Evolutionary conservation across 352 stramenopile species (phyloP), one percentile per base, ranked within the genome.

Genomic region (Phytopythium kandeliae): DNA sequence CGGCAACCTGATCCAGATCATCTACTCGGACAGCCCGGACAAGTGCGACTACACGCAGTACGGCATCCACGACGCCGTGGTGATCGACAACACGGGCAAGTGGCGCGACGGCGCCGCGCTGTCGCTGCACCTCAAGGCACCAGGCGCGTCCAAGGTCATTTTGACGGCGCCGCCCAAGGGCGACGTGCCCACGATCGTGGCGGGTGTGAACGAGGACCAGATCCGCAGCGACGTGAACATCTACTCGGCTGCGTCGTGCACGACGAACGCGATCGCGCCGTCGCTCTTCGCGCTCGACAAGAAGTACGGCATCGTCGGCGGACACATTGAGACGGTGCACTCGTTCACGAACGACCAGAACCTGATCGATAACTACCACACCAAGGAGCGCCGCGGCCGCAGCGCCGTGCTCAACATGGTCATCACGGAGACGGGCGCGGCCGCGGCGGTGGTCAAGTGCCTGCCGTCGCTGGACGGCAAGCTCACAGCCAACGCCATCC

Each of bases 401-500:
- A 89, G 78, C 48, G 83, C 83, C 31, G 82, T 91, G 48, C 67
- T 94, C 37, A 96, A 96, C 65, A 96, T 96, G 83, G 84, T 96
- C 10, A 89, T 93, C 61, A 93, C 85, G 0, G 83, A 94, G 67
- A 96, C 85, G 0, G 85, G 85, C 25, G 85, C 85, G 6, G 85
- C 78, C 9, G 74, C 73, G 1, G 85, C 85, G 46, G 84, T 96
- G n/a, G 70, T 82, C 54, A 90, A 90, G 71, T 93, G 90, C 55
- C 75, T 97, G 11, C 96, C 97, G 48, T 88, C 74, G 30, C 88
- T 99, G 46, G 76, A 97, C 65, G 91, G 92, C 81, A 99, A 99
- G 83, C 82, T 99, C 40, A 99, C 96, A 52, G 97, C 94, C 60
- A 99, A 98, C 71, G 94, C 97, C 54, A 98, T 99, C 78, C 96